Evolutionary conservation across 768 basidiomycete species (phyloP).

Genomic region (Boletus eberwhitei): DNA sequence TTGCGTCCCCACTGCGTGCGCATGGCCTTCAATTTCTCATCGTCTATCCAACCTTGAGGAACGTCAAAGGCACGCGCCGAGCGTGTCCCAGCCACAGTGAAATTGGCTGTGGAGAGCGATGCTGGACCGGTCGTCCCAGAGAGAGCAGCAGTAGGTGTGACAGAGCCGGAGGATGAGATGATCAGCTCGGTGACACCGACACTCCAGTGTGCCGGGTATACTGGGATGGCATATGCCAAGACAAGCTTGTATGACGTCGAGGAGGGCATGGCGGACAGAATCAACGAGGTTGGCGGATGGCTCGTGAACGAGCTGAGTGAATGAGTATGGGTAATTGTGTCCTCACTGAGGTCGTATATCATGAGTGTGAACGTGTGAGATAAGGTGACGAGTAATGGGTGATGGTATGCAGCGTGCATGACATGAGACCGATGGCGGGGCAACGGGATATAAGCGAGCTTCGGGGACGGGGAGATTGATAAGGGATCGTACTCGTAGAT

Average conservation of each 20-base stretch:
- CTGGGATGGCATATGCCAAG: constrained; percentile 69
- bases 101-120: constrained; percentile 27
- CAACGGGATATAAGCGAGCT: constrained; percentile 47
- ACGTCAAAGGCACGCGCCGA: constrained; percentile 68
- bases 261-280: constrained; percentile 60
- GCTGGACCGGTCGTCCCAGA: constrained; percentile 8
- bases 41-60: constrained; percentile 70
- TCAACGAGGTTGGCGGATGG: constrained; percentile 74
- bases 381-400: constrained; percentile 72
- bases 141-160: constrained; percentile 4
- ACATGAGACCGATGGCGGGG: constrained; percentile 44
- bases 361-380: constrained; percentile 65
- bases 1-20: constrained; percentile 80
- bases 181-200: constrained; percentile 74
- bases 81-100: constrained; percentile 56
- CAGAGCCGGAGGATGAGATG: constrained; percentile 40
- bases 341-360: constrained; percentile 64
- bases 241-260: constrained; percentile 65
- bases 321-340: constrained; percentile 53
- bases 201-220: constrained; percentile 81
- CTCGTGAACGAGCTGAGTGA: constrained; percentile 75
- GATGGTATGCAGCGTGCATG: constrained; percentile 70
- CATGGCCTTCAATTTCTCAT: constrained; percentile 55
- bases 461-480: constrained; percentile 38
- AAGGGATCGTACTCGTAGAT: constrained; percentile 54